phyloP scores from a whole-genome alignment of 2,329 filamentous ascomycete species.

The Nigrospora oryzae region DNA sequence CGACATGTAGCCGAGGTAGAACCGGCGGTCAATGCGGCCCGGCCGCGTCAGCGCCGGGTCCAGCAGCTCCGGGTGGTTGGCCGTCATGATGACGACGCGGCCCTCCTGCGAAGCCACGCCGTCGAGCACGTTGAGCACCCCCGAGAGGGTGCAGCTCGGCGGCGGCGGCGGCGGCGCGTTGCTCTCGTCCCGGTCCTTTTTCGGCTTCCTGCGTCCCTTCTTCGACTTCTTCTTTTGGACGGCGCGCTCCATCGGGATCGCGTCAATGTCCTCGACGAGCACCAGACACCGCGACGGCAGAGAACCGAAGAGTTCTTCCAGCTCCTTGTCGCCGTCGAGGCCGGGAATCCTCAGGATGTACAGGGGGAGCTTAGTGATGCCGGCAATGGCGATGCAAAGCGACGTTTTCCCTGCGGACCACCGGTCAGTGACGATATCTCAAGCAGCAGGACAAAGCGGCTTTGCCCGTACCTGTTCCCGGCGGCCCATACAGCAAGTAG shows the following conservation, averaged over 20 bases:
- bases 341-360: conserved; percentile 27
- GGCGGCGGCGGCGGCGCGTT: background rate
- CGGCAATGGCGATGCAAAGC: conserved; percentile 25
- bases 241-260: conserved; percentile 18
- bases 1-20: conserved; percentile 2
- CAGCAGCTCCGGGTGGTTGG: conserved; percentile 15
- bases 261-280: conserved; percentile 32
- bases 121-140: conserved; percentile 51
- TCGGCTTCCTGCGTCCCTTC: background rate
- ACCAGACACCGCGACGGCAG: conserved; percentile 30
- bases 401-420: conserved; percentile 8
- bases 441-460: no score
- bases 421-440: background rate
- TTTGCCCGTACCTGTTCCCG: conserved; percentile 62
- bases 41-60: conserved; percentile 18
- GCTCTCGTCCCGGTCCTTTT: background rate
- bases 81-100: conserved; percentile 19
- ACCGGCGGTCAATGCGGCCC: conserved; percentile 16
- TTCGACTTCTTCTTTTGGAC: conserved; percentile 1
- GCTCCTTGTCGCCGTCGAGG: conserved; percentile 24
- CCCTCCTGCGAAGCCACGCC: conserved; percentile 25
- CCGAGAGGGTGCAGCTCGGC: conserved; percentile 33
- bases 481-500: conserved; percentile 82
- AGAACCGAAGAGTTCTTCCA: conserved; percentile 26
- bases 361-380: conserved; percentile 25